Evolutionary conservation across 2,329 filamentous ascomycete genomes (phyloP).

Genomic region (Pleomassaria siparia): DNA sequence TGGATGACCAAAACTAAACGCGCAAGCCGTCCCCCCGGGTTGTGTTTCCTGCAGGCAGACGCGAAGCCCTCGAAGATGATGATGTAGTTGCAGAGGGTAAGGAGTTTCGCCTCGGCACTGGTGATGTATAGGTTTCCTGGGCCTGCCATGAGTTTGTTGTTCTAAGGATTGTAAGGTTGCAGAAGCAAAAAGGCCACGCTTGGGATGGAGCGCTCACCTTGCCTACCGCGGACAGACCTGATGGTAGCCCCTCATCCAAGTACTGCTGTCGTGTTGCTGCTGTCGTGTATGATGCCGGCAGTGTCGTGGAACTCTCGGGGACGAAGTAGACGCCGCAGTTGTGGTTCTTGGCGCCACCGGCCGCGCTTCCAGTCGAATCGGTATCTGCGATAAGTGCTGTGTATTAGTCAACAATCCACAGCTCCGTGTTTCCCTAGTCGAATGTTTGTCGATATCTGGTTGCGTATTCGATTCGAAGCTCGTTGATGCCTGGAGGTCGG

Average conservation of each 20-base stretch:
- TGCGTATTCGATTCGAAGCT: background rate
- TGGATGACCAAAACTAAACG: slow-evolving; percentile 27
- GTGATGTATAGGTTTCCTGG: slow-evolving; percentile 32
- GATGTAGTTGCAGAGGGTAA: slow-evolving; percentile 34
- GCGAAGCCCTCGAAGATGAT: slow-evolving; percentile 32
- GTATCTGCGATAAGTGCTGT: background rate
- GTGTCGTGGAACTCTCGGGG: background rate
- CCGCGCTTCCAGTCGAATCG: background rate
- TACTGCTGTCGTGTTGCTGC: background rate
- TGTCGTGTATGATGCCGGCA: background rate
- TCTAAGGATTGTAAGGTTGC: slow-evolving; percentile 9
- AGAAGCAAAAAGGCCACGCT: slow-evolving; percentile 3
- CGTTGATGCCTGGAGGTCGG: slow-evolving; percentile 3
- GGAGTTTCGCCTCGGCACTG: slow-evolving; percentile 34
- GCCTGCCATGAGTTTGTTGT: slow-evolving; percentile 33
- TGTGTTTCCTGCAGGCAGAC: slow-evolving; percentile 24
- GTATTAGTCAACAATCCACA: slow-evolving; percentile 1
- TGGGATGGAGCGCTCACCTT: background rate
- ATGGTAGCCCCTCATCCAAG: background rate
- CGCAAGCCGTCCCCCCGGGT: slow-evolving; percentile 30
- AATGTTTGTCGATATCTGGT: slow-evolving; percentile 20
- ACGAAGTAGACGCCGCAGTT: background rate
- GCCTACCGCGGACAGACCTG: background rate
- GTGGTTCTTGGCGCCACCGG: slow-evolving; percentile 1
- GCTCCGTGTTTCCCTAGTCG: slow-evolving; percentile 17